Base-by-base conservation (phyloP, 139 green algal species). In the Desmodesmus armatus region DNA sequence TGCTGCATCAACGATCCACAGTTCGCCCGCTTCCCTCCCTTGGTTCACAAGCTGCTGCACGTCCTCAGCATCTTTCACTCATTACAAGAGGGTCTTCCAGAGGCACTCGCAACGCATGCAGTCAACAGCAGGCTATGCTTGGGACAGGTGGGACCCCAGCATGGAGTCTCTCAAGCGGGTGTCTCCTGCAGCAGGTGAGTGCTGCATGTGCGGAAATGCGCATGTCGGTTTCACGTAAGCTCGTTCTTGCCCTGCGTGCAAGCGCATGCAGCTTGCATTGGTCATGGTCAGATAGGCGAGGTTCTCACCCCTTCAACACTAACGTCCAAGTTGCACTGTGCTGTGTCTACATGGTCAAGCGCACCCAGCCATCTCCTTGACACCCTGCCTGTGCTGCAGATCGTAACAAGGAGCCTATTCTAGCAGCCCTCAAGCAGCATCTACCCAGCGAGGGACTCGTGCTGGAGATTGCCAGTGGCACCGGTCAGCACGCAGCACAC, bases 401-500 rank as follows among this genome's bases (percentile, higher is more conserved):
- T 3, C 76, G 76, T 0, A 82, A 82, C 76, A 82, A 82, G 76
- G 35, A 82, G 40, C n/a, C 39, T 21, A 82, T 82, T 23, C 55
- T 82, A 0, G 23, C 55, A 37, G 76, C 71, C 37, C 76, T 82
- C 3, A 23, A 5, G 7, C 53, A 82, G 25, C 40, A 58, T 0
- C 37, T 82, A 3, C 76, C 76, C 13, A 21, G 7, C 25, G 47
- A 17, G 7, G 76, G 76, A 2, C 25, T 82, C 17, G 33, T 82
- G 15, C 39, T 82, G 5, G 76, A 82, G 41, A 55, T 82, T 0
- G 76, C 76, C 11, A 58, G 35, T 5, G 76, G 76, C 55, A 82
- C 76, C 11, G 76, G 76, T 9, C 76, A 82, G 55, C 76, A 82
- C 76, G 55, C 72, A 39, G 41, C 76, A 35, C 76, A 82, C 55